Base-by-base conservation (phyloP, 1,284 basidiomycete genomes). In the Tilletia caries region DNA sequence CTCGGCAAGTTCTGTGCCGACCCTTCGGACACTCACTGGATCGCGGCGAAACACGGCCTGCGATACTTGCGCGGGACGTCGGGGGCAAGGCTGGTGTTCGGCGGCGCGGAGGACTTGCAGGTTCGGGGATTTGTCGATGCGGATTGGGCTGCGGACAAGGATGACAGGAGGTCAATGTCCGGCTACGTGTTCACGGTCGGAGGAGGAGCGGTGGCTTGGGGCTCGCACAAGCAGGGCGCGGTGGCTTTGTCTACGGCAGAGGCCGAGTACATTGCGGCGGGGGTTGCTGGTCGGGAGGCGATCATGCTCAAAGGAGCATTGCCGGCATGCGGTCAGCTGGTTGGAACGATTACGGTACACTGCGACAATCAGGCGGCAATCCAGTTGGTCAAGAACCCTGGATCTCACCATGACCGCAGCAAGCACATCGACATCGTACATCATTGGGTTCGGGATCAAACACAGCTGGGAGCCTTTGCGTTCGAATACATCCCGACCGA, bases 51-150 rank as follows among this genome's bases (percentile, higher is more conserved):
- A 18, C 80, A 81, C 3, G 80, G 86, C 4, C 75, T 87, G 0
- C 79, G 80, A 0, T 87, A 88, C 72, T 80, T 88, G 10, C 12
- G 33, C n/a, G 84, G 91, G 81, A 92, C 86, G 0, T 58, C 73
- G 4, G 62, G 79, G 20, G 65, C 83, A 15, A 74, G 76, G 48
- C 79, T 86, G 23, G 65, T 66, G 2, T 73, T 64, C 62, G n/a
- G 4, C 33, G 34, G 41, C 18, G 10, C 3, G 12, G 37, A 37
- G 4, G 62, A 15, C n/a, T 12, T 29, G 15, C 12, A 32, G 4
- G 10, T 37, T 6, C 34, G 3, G 3, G 62, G 33, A 13, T 71
- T 15, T 41, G 41, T 41, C 64, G 71, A 74, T 41, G 33, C 64
- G 6, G 69, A 73, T 44, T 73, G 68, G 68, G 71, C 66, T 5